These are phyloP conservation scores for Paracoccidioides brasiliensis DNA, from an alignment of 2,329 filamentous ascomycete genomes.

Conservation along the genomic window DNA sequence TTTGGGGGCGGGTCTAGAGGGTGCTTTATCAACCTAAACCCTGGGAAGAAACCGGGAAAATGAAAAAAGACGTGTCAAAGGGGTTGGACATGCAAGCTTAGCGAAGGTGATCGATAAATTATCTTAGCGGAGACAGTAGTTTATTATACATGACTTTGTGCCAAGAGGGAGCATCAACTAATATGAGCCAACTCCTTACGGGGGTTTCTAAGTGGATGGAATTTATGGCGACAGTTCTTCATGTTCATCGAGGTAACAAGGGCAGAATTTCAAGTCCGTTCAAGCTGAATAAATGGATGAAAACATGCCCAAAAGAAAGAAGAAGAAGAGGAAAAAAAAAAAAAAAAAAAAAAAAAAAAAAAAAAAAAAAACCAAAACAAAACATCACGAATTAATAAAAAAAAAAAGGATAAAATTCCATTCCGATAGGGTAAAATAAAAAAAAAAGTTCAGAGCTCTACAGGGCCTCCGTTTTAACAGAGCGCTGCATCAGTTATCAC, in stretches of 20 bases:
- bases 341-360: no score
- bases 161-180: no score
- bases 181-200: no score
- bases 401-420: slow-evolving; percentile 14
- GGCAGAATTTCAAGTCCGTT: not conserved
- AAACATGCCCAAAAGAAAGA: not conserved
- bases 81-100: not conserved
- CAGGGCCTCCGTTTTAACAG: slow-evolving; percentile 22
- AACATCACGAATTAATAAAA: not conserved
- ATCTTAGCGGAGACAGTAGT: no score
- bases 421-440: slow-evolving; percentile 24
- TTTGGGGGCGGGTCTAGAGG: not conserved
- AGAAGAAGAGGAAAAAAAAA: no score
- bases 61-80: not conserved
- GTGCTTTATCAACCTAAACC: not conserved
- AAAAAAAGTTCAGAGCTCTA: slow-evolving; percentile 27
- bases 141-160: no score
- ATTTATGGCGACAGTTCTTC: no score
- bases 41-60: not conserved
- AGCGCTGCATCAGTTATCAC: slow-evolving; percentile 15
- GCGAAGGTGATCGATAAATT: not conserved
- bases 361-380: not conserved
- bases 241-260: not conserved
- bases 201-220: no score
- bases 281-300: not conserved